Evolutionary conservation across 805 yeast genomes (phyloP), one percentile per base, ranked within the genome.

Genomic region (Suhomyces xylopsoci): DNA sequence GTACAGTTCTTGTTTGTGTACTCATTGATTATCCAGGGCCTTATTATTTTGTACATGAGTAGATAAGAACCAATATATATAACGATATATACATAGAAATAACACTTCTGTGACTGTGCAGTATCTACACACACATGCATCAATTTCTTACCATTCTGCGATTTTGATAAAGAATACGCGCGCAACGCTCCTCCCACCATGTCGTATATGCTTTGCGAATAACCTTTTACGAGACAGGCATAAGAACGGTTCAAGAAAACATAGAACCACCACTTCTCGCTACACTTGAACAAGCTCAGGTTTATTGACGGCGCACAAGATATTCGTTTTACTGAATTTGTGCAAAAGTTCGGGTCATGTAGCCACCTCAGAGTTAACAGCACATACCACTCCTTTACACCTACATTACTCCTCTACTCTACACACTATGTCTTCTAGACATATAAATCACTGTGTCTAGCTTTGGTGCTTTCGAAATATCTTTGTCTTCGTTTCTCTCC

Each of bases 1-100:
- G 87, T 94, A 54, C 96, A 93, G 63, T 93, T 88, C 66, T 74
- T 93, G 57, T 91, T 93, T 62, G 76, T 87, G 42, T 93, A 93
- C 68, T 85, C 96, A 7, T 90, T 90, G 62, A 77, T 88, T 14
- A 78, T 91, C 63, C 98, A 93, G 73, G 81, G 88, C 20, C 63
- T 83, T 17, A 73, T 90, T 51, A 83, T 91, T 74, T 85, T 93
- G 85, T 72, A 87, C 54, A 83, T 92, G 82, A 70, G 71, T 48
- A 58, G 67, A 44, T 68, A 58, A 47, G n/a, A n/a, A 7, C 36
- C 17, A 30, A 30, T 30, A 30, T n/a, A 32, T 30, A 30, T 12
- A 6, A 12, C 25, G 14, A 12, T 26, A 26, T 26, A 26, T 8
- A 28, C 32, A 28, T 28, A 28, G n/a, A 28, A 12, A 10, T 28